Percentiles rank a stretch among this genome's conserved stretches.
phyloP scores from a whole-genome alignment of 805 yeast genomes.

The Zygosaccharomyces bisporus region DNA sequence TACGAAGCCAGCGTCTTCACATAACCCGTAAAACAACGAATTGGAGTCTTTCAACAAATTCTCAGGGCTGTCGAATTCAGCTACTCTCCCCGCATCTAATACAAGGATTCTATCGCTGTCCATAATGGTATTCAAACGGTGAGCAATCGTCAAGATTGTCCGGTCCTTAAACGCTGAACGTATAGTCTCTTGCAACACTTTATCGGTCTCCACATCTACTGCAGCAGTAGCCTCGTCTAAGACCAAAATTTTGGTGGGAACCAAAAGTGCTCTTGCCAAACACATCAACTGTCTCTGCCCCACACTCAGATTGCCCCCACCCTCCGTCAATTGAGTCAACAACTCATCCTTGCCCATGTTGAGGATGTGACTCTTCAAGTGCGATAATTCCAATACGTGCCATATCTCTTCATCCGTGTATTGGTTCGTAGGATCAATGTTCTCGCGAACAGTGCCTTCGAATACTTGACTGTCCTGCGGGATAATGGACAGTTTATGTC shows the following conservation, averaged over 20 bases:
- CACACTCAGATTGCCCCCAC: conserved; percentile 67
- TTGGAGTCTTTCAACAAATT: conserved; percentile 60
- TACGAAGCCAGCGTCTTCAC: conserved; percentile 72
- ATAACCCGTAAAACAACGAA: conserved; percentile 73
- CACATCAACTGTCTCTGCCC: conserved; percentile 82
- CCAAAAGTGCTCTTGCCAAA: conserved; percentile 71
- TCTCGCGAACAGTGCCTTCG: conserved; percentile 80
- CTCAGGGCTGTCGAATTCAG: conserved; percentile 71
- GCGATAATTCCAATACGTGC: conserved; percentile 74
- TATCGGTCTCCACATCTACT: conserved; percentile 81
- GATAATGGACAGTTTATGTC: conserved; percentile 75
- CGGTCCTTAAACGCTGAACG: conserved; percentile 69
- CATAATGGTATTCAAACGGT: conserved; percentile 75
- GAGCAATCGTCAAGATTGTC: conserved; percentile 82
- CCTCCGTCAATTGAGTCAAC: conserved; percentile 56
- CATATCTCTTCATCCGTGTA: conserved; percentile 77
- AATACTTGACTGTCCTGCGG: conserved; percentile 94
- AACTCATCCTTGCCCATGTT: conserved; percentile 53
- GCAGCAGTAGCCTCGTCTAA: conserved; percentile 89
- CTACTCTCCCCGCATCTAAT: conserved; percentile 68
- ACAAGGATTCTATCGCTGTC: conserved; percentile 77
- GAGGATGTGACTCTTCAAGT: conserved; percentile 62
- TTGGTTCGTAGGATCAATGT: conserved; percentile 74
- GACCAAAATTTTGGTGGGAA: conserved; percentile 59
- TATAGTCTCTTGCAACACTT: conserved; percentile 72